These are phyloP conservation scores for Candida pseudofarinosa DNA, from an alignment of 805 yeast genomes.

Conservation along the genomic window DNA sequence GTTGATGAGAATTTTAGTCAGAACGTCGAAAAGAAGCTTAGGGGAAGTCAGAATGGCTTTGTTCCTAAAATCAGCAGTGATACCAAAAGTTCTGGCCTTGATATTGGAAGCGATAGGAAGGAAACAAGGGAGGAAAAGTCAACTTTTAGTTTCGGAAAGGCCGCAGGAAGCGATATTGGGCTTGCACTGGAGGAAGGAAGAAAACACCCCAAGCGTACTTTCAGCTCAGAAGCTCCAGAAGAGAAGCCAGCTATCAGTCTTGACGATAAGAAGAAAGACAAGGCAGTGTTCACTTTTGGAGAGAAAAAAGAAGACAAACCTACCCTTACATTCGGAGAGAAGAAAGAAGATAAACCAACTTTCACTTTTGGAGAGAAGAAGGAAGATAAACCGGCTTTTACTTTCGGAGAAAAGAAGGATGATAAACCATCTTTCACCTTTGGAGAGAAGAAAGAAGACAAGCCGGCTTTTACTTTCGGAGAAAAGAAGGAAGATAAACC, in stretches of 20 bases:
- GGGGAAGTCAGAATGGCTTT: conserved; percentile 1
- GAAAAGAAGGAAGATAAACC: not conserved
- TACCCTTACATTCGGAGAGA: not conserved
- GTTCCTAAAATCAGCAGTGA: not conserved
- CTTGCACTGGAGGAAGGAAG: not conserved
- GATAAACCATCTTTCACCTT: conserved; percentile 12
- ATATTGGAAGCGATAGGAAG: not conserved
- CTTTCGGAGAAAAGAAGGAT: not conserved
- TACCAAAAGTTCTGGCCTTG: too few species aligned
- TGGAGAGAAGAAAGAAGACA: conserved; percentile 10
- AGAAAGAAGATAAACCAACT: conserved; percentile 4
- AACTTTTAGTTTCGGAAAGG: not conserved
- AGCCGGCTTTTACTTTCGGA: conserved; percentile 5
- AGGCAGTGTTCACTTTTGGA: not conserved
- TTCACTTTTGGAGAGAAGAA: conserved; percentile 12
- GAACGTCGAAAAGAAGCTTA: conserved; percentile 15
- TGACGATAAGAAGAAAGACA: conserved; percentile 1
- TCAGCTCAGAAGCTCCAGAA: conserved; percentile 2
- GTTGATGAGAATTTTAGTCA: conserved; percentile 26
- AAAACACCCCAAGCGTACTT: conserved; percentile 7
- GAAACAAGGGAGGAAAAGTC: not conserved
- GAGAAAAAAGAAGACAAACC: not conserved
- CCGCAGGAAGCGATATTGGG: not conserved
- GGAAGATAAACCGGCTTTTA: conserved; percentile 1
- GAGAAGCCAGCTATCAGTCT: conserved; percentile 2